Evolutionary conservation across 2,329 filamentous ascomycete species (phyloP).

Genomic region (Aspergillus sp.): DNA sequence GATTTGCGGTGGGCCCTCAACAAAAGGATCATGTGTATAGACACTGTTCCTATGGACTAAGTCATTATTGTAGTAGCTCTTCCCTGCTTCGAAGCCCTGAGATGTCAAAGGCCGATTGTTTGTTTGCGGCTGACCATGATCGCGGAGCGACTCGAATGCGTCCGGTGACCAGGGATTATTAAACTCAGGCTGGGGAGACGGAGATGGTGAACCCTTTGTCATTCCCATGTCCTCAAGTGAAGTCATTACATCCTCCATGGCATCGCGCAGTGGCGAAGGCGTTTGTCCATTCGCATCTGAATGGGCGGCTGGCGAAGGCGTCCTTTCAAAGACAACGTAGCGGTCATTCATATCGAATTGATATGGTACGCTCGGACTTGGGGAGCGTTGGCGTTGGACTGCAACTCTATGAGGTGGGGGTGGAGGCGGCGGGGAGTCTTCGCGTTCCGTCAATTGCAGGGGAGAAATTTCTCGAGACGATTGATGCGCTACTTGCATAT

Average conservation of each 20-base stretch:
- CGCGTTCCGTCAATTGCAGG: conserved; percentile 48
- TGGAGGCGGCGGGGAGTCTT: conserved; percentile 75
- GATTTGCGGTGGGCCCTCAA: conserved; percentile 66
- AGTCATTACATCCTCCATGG: conserved; percentile 98
- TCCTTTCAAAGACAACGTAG: conserved; percentile 41
- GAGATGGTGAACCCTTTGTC: conserved; percentile 51
- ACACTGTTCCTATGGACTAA: conserved; percentile 48
- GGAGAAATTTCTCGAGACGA: conserved; percentile 27
- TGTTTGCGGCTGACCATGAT: conserved; percentile 32
- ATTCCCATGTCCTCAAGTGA: conserved; percentile 84
- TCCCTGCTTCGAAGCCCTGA: conserved; percentile 62
- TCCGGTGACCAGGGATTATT: conserved; percentile 84
- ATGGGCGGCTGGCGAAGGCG: conserved; percentile 50
- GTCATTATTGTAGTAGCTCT: conserved; percentile 61
- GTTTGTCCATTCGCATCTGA: conserved; percentile 70
- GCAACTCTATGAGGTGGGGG: conserved; percentile 73
- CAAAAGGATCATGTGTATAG: conserved; percentile 34
- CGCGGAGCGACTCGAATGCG: conserved; percentile 64
- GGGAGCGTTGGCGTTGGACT: conserved; percentile 43
- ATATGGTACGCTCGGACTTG: conserved; percentile 28
- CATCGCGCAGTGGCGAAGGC: conserved; percentile 85
- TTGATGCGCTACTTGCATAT: conserved; percentile 9
- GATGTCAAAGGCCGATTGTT: conserved; percentile 67
- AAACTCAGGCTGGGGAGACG: conserved; percentile 55
- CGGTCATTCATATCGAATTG: conserved; percentile 43